Evolutionary conservation across 306 rosid species (phyloP).

Genomic region (Castanospermum australe): DNA sequence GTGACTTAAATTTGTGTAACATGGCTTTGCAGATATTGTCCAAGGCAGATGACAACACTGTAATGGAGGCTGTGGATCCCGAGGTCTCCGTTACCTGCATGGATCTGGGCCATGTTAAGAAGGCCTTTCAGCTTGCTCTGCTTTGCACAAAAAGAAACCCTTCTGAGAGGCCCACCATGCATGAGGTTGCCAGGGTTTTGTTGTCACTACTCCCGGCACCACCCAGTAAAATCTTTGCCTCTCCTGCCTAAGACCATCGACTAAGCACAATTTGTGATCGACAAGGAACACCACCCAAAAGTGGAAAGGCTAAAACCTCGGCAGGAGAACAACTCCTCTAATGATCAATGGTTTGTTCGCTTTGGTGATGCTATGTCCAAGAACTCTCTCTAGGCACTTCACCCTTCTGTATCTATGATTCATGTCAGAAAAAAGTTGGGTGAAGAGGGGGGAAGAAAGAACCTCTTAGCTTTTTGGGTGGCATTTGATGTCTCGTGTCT

Average conservation of each 20-base stretch:
- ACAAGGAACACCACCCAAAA: slow-evolving; percentile 48
- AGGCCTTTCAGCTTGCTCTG: slow-evolving; percentile 81
- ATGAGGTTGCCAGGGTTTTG: slow-evolving; percentile 75
- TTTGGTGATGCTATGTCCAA: slow-evolving; percentile 78
- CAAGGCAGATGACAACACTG: slow-evolving; percentile 73
- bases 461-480: not conserved
- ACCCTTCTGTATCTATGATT: not conserved
- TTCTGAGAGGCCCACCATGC: slow-evolving; percentile 84
- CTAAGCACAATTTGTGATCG: slow-evolving; percentile 52
- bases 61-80: slow-evolving; percentile 87
- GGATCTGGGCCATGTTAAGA: slow-evolving; percentile 65
- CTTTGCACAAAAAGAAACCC: slow-evolving; percentile 79
- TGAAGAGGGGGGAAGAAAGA: not conserved
- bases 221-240: slow-evolving; percentile 33
- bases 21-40: slow-evolving; percentile 58
- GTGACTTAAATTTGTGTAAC: no score
- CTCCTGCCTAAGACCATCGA: slow-evolving; percentile 45
- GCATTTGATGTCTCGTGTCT: slow-evolving; percentile 5
- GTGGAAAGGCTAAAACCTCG: slow-evolving; percentile 30
- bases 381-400: slow-evolving; percentile 39
- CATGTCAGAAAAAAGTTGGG: not conserved
- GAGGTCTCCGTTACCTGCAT: slow-evolving; percentile 84
- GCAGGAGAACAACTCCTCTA: slow-evolving; percentile 48
- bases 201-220: slow-evolving; percentile 59
- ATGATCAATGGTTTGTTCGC: slow-evolving; percentile 83